Evolutionary conservation across 2,329 filamentous ascomycete genomes (phyloP), one percentile per base, ranked within the genome.

Genomic region (Purpureocillium lavendulum): DNA sequence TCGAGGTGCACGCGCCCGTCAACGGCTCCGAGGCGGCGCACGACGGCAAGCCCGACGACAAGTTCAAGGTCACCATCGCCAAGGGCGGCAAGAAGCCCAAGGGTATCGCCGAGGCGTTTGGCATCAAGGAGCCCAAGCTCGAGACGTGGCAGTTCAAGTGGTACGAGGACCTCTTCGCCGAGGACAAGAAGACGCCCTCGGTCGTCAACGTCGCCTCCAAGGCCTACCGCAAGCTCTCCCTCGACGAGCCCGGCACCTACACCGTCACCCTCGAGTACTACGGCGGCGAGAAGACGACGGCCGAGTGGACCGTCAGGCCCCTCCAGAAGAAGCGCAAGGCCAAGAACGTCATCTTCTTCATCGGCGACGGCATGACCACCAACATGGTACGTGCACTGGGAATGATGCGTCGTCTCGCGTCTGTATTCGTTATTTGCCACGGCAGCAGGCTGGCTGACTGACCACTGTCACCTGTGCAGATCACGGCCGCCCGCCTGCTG

Each of bases 271-370:
- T 94, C 45, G 77, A 64, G 44, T 92, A 92, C 68, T 87, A 87
- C 62, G 76, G 77, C 46, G 77, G 77, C 44, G 73, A 77, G 56
- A 81, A 70, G 44, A 92, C 86, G 4, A 75, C 71, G 39, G 86
- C 86, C 15, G 78, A 78, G 50, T 94, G 86, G 87, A 64, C 75
- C 15, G 87, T 94, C 31, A 79, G 85, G 29, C 78, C 85, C 36
- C 62, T 89, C 24, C 71, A 76, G 29, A 72, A 77, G 41, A 69
- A 77, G 58, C 80, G 84, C 62, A 85, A 78, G 66, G 81, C 85
- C 30, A 92, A 89, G 75, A 92, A 92, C 49, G 78, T 92, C 48
- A 77, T 92, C 50, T 71, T 92, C 46, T 94, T 92, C 64, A 86
- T 94, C 47, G 87, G 87, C 57, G 75, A 80, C 49, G 76, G 77